Conservation (phyloP, 495 filamentous ascomycete genomes). For the Tuber microsphaerosporum region DNA sequence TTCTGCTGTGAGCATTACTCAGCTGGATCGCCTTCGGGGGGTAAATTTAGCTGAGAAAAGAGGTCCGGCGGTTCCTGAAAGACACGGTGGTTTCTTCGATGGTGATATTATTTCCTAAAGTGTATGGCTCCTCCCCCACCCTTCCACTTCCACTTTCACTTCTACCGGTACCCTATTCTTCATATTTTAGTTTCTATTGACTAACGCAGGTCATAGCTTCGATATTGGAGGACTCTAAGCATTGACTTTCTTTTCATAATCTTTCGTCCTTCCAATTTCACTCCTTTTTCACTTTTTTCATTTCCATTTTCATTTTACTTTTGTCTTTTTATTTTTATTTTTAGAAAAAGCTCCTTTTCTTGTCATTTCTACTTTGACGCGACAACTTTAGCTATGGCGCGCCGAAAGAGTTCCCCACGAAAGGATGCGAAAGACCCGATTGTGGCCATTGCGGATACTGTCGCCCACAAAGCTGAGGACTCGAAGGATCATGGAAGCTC, state of each 20-base stretch:
- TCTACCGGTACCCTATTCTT: neutral
- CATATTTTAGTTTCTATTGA: neutral
- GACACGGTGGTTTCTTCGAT: conserved; percentile 2
- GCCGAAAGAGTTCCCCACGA: conserved; percentile 9
- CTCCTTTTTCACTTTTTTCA: neutral
- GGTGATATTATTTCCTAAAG: neutral
- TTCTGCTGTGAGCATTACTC: neutral
- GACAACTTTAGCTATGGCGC: conserved; percentile 3
- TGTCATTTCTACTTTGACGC: neutral
- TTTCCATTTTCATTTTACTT: neutral
- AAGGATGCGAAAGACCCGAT: conserved; percentile 31
- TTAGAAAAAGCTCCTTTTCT: neutral
- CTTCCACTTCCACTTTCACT: neutral
- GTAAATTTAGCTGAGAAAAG: neutral
- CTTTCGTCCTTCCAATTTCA: neutral
- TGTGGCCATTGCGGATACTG: conserved; percentile 31
- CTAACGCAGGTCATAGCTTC: neutral
- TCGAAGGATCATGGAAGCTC: conserved; percentile 41
- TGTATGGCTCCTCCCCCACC: neutral
- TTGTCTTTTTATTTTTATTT: neutral
- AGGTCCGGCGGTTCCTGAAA: neutral
- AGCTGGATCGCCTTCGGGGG: neutral
- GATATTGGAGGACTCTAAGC: neutral
- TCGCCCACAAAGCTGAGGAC: conserved; percentile 36
- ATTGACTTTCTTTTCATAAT: neutral